Evolutionary conservation across 805 yeast genomes (phyloP).

Genomic region (Candida nitratophila): DNA sequence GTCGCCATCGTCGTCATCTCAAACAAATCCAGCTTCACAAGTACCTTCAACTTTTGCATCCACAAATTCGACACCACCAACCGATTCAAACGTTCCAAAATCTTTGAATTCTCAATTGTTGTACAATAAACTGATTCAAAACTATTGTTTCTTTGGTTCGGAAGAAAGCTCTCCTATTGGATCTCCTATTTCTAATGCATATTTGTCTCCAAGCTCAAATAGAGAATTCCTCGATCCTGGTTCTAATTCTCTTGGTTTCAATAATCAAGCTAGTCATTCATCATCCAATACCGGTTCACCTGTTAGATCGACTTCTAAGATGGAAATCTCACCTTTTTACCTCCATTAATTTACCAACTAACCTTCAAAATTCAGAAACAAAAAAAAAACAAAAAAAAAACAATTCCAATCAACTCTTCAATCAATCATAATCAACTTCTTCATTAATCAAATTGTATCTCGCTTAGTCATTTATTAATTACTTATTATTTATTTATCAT

Average conservation of each 20-base stretch:
- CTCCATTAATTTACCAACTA: not conserved
- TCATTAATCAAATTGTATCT: too few relatives aligned
- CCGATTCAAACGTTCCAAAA: not conserved
- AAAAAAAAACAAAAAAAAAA: too few relatives aligned
- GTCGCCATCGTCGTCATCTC: too few relatives aligned
- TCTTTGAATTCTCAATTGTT: not conserved
- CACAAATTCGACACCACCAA: not conserved
- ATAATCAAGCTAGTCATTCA: not conserved
- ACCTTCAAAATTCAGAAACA: too few relatives aligned
- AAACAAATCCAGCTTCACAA: too few relatives aligned
- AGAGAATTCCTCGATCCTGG: not conserved
- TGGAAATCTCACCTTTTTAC: conserved; percentile 1
- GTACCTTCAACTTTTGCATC: conserved; percentile 1
- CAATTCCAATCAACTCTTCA: too few relatives aligned
- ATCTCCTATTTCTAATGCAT: conserved; percentile 1
- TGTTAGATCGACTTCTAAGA: not conserved
- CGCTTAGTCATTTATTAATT: too few relatives aligned
- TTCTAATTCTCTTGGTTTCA: too few relatives aligned
- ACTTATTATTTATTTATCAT: too few relatives aligned
- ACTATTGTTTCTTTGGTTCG: conserved; percentile 24
- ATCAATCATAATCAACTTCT: too few relatives aligned
- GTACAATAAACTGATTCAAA: conserved; percentile 12
- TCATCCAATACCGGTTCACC: not conserved
- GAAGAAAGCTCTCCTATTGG: conserved; percentile 5
- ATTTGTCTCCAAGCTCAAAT: not conserved